Evolutionary conservation across 2,329 filamentous ascomycete genomes (phyloP), one percentile per base, ranked within the genome.

Genomic region (Fusarium multiceps): DNA sequence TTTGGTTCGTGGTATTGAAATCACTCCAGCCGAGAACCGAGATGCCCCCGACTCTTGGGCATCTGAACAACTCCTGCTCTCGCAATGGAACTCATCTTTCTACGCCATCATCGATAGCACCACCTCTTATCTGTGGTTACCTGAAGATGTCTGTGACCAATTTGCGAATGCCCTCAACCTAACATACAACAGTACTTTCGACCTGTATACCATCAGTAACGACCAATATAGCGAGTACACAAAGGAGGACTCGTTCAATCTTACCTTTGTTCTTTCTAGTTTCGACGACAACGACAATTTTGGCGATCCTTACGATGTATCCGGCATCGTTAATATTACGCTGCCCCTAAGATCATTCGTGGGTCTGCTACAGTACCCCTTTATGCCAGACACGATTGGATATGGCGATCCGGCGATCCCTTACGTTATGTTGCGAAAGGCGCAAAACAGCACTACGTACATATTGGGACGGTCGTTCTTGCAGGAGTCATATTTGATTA

Each of bases 381-480:
- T 83, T 66, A 82, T 76, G 73, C 78, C 81, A 51, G 77, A 79
- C 40, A 72, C 76, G 21, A 84, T 86, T 66, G 71, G 78, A 48
- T 85, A 83, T 59, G 82, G 80, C 34, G 80, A 83, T 9, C 78
- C 81, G 11, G 80, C 80, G 37, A 76, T 85, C 12, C 86, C 84
- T 13, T 93, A 93, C 74, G 93, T 93, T 63, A 90, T 90, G 6
- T 82, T 93, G 54, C 85, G 87, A 71, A 86, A 86, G 62, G 82
- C 87, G 13, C 74, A 83, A 21, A 83, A 86, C 59, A 83, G 84
- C 37, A 82, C 81, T 16, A 84, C 88, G 68, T 86, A 88, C 76
- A 86, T 90, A 14, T 84, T 93, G 37, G 91, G 91, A 10, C 85
- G 90, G 34, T 86, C 87, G 0, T 93, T 93, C 69, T 80, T 93